Evolutionary conservation across 2,329 filamentous ascomycete genomes (phyloP).

Genomic region (Fusarium drepaniforme): DNA sequence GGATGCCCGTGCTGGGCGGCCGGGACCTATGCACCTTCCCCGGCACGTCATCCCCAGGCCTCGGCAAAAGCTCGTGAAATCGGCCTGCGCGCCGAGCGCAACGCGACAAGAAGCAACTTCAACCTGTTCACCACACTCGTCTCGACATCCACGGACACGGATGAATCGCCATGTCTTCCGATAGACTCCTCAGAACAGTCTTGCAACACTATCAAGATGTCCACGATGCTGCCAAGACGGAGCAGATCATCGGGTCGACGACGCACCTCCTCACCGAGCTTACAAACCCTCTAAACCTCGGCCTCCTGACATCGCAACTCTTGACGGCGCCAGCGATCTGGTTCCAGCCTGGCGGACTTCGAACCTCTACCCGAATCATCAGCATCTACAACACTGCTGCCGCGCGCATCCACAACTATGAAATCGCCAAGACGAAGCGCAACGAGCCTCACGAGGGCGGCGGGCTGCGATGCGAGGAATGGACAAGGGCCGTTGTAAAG

Average conservation of each 20-base stretch:
- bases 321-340: constrained; percentile 80
- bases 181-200: constrained; percentile 75
- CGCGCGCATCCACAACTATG: constrained; percentile 63
- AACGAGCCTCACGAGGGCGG: constrained; percentile 52
- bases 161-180: constrained; percentile 68
- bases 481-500: constrained; percentile 68
- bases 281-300: constrained; percentile 80
- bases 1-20: background rate
- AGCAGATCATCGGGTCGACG: constrained; percentile 74
- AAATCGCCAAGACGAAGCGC: constrained; percentile 54
- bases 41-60: constrained; percentile 43
- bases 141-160: background rate
- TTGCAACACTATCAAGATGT: constrained; percentile 70
- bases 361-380: constrained; percentile 73
- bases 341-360: constrained; percentile 69
- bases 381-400: constrained; percentile 79
- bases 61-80: constrained; percentile 46
- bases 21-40: constrained; percentile 23
- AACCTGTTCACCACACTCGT: background rate
- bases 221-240: constrained; percentile 62
- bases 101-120: background rate
- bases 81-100: constrained; percentile 29
- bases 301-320: constrained; percentile 78
- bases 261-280: constrained; percentile 76
- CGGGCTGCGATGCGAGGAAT: constrained; percentile 62